Conservation (phyloP, 192 early-diverging fungal species). For the Gryganskiella cystojenkinii region DNA sequence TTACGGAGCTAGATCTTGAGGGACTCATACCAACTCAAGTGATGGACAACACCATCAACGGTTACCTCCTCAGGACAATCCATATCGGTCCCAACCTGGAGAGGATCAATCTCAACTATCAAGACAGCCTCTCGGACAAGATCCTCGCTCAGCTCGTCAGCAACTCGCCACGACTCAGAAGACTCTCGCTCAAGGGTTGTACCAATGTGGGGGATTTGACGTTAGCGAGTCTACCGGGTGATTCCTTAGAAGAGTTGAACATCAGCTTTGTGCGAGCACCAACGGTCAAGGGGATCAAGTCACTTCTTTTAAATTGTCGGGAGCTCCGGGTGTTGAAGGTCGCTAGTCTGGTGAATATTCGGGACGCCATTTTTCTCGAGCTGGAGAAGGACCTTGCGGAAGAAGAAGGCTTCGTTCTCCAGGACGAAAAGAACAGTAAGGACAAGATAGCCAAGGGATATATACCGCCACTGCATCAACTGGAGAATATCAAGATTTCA, state of each 20-base stretch:
- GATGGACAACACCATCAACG: slow-evolving; percentile 13
- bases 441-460: background rate
- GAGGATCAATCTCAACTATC: slow-evolving; percentile 25
- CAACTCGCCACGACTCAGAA: background rate
- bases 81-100: slow-evolving; percentile 23
- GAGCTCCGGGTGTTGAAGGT: slow-evolving; percentile 25
- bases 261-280: slow-evolving; percentile 38
- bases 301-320: slow-evolving; percentile 12
- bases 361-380: slow-evolving; percentile 23
- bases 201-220: slow-evolving; percentile 38
- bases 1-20: slow-evolving; percentile 32
- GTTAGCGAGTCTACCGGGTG: slow-evolving; percentile 9
- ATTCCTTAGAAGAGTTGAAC: slow-evolving; percentile 22
- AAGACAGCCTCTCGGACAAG: slow-evolving; percentile 20
- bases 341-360: slow-evolving; percentile 26
- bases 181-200: slow-evolving; percentile 36
- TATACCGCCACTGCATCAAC: slow-evolving; percentile 8
- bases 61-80: slow-evolving; percentile 13
- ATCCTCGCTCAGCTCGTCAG: slow-evolving; percentile 21
- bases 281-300: slow-evolving; percentile 30
- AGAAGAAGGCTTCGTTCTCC: background rate
- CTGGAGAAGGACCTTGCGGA: slow-evolving; percentile 17
- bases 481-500: slow-evolving; percentile 39
- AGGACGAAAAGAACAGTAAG: background rate
- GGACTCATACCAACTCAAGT: slow-evolving; percentile 34